Base-by-base conservation (phyloP, 805 yeast genomes). In the Blastobotrys americana region DNA sequence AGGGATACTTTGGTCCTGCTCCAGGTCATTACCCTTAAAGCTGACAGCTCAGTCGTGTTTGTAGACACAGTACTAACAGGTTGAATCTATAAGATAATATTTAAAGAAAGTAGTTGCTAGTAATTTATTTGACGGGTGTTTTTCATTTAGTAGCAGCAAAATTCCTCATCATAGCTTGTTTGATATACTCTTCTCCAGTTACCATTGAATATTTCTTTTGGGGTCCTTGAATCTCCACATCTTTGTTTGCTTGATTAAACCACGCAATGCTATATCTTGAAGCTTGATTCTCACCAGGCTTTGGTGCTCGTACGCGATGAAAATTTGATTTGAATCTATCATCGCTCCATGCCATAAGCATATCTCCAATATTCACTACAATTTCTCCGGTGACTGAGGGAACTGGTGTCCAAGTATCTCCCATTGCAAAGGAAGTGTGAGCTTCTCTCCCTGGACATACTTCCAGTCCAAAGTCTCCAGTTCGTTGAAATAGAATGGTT, bases 1-100 rank as follows among this genome's bases (percentile, higher is more conserved):
- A 21, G 31, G 56, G 56, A 19, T 52, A 39, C 37, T 45, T 47
- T 40, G 55, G 54, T 13, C 50, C 46, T 4, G 20, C 16, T 13
- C 36, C 42, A n/a, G 36, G 17, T 4, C 22, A 40, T 15, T 39
- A 19, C 20, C 41, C 41, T 10, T 40, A 16, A 25, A 25, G 31
- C n/a, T n/a, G n/a, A n/a, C n/a, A n/a, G n/a, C n/a, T n/a, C n/a
- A n/a, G n/a, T n/a, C n/a, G n/a, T n/a, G n/a, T n/a, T n/a, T n/a
- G n/a, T n/a, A n/a, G n/a, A n/a, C n/a, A n/a, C n/a, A n/a, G n/a
- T n/a, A n/a, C n/a, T n/a, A n/a, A n/a, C n/a, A n/a, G n/a, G n/a
- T n/a, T n/a, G n/a, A n/a, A n/a, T n/a, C n/a, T n/a, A n/a, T n/a
- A n/a, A n/a, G n/a, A n/a, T n/a, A n/a, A n/a, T n/a, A n/a, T n/a